Base-by-base conservation (phyloP, 345 rosid species). In the Dimocarpus longan region DNA sequence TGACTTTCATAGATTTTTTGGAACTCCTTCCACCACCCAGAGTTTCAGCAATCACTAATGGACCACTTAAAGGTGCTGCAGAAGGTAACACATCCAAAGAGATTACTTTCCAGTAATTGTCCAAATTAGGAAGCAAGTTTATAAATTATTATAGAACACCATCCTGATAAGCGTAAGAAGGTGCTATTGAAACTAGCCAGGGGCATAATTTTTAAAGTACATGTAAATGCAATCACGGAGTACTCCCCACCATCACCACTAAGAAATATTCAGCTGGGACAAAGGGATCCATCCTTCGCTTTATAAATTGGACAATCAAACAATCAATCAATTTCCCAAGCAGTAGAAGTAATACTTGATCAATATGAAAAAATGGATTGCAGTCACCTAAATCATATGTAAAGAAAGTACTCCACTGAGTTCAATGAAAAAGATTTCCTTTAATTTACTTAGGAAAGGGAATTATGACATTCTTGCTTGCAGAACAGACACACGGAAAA, bases 61-160 rank as follows among this genome's bases (percentile, higher is more conserved):
- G 99, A 68, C 99, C 99, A 81, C 96, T 94, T 86, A 93, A 88
- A 77, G 96, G 97, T 87, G 99, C 99, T 97, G 90, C 28, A 80
- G 77, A 66, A 74, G 75, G 66, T 56, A 86, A 72, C 42, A 76
- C 73, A 75, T 15, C 26, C 32, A 21, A 76, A 39, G 59, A 21
- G 40, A 22, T 67, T 22, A 50, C 52, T 52, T 56, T 56, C 54
- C 44, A 68, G 39, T 13, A 39, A 73, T 4, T 64, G 44, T 11
- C 43, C 28, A 9, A 57, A 59, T 16, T 16, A 21, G 22, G 70
- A 64, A 21, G 70, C 70, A 26, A 4, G 0, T 65, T 28, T n/a
- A 22, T 15, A 21, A 21, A 13, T 12, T 24, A 60, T 60, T 40
- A 8, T 3, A n/a, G 12, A 15, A 22, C 22, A 40, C 16, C 52